Percentiles rank a stretch among this genome's conserved stretches.
These are phyloP conservation scores for Curvularia sp. DNA, from an alignment of 2,329 filamentous ascomycete genomes.

Conservation along the genomic window DNA sequence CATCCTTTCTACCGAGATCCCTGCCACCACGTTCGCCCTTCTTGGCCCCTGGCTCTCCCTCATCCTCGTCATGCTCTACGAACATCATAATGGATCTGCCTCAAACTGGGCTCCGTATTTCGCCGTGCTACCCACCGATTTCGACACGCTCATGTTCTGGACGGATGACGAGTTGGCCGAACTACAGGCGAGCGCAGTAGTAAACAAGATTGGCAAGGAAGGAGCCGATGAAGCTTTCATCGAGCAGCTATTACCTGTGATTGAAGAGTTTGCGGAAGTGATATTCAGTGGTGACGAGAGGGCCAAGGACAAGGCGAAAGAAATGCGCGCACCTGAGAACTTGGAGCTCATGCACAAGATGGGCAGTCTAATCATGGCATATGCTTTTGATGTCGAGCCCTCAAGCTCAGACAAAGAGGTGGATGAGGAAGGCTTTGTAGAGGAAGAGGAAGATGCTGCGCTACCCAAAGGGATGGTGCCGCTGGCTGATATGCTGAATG, in stretches of 20 bases:
- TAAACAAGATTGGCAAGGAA: conserved; percentile 76
- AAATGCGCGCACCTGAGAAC: conserved; percentile 58
- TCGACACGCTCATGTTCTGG: conserved; percentile 95
- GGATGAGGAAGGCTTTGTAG: conserved; percentile 61
- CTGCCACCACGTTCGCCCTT: conserved; percentile 40
- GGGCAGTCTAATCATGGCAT: conserved; percentile 90
- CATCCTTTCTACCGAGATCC: conserved; percentile 64
- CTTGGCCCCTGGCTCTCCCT: conserved; percentile 62
- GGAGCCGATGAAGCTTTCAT: conserved; percentile 75
- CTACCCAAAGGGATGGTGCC: conserved; percentile 84
- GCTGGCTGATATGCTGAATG: conserved; percentile 88
- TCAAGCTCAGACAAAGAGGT: conserved; percentile 57
- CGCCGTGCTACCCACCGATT: conserved; percentile 71
- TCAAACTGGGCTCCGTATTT: conserved; percentile 84
- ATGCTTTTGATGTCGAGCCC: conserved; percentile 82
- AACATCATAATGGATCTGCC: conserved; percentile 64
- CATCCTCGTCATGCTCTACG: conserved; percentile 83
- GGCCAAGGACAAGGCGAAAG: conserved; percentile 44
- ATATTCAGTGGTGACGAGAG: conserved; percentile 51
- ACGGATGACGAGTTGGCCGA: conserved; percentile 70
- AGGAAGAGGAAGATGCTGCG: conserved; percentile 58
- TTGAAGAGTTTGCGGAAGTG: conserved; percentile 49
- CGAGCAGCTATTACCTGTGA: conserved; percentile 62
- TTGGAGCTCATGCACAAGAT: conserved; percentile 74
- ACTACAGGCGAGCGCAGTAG: conserved; percentile 79